These are phyloP conservation scores for Leucogyrophana mollusca DNA, from an alignment of 768 basidiomycete genomes.

Conservation along the genomic window DNA sequence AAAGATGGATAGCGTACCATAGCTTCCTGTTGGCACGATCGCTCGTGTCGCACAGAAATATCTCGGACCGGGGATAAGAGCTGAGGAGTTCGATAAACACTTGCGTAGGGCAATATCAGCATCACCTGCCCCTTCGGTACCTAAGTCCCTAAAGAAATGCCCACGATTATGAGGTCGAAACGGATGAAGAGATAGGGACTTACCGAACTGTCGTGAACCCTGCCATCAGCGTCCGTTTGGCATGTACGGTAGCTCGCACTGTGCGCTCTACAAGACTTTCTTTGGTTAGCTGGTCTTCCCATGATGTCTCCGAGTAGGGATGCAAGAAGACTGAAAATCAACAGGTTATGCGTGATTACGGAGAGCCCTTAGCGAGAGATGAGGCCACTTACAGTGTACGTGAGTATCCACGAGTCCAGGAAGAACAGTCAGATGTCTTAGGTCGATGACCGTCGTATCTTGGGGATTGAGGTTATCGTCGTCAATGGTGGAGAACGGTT, in stretches of 20 bases:
- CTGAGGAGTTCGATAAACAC: conserved; percentile 45
- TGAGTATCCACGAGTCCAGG: conserved; percentile 60
- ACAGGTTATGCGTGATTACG: neutral
- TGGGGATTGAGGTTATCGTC: conserved; percentile 6
- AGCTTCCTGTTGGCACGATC: conserved; percentile 59
- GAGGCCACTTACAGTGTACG: conserved; percentile 45
- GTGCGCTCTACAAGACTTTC: conserved; percentile 59
- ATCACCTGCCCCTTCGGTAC: conserved; percentile 67
- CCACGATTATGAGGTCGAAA: neutral
- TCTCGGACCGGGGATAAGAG: conserved; percentile 58
- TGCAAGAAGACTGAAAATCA: conserved; percentile 54
- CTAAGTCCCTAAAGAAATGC: conserved; percentile 48
- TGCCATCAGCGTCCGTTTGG: conserved; percentile 53
- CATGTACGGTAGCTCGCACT: conserved; percentile 60
- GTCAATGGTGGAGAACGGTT: conserved; percentile 9
- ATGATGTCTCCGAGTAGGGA: conserved; percentile 56
- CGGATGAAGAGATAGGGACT: conserved; percentile 3
- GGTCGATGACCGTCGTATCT: conserved; percentile 38
- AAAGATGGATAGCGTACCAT: conserved; percentile 36
- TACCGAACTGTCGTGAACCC: conserved; percentile 66
- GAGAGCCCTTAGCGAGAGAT: neutral
- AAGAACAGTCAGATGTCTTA: conserved; percentile 45
- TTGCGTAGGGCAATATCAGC: conserved; percentile 59
- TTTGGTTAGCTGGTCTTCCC: conserved; percentile 60
- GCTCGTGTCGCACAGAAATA: conserved; percentile 62